Percentiles rank a stretch among this genome's conserved stretches.
Evolutionary conservation across 2,329 filamentous ascomycete genomes (phyloP).

Genomic region (Neofusicoccum sp.): DNA sequence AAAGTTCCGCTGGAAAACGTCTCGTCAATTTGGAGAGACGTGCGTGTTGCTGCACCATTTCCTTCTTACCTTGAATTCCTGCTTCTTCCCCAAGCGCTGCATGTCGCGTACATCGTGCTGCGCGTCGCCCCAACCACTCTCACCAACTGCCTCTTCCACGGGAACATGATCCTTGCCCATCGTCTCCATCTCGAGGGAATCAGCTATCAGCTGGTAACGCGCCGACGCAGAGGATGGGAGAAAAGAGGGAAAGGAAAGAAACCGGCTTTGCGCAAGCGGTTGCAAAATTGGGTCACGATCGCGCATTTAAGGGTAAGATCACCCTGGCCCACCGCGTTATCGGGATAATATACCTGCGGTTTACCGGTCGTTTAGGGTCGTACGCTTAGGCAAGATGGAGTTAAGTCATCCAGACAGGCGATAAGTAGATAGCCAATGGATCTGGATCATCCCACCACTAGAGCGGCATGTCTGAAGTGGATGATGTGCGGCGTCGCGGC

Average conservation of each 20-base stretch:
- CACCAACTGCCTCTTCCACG: background rate
- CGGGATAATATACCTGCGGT: too few species aligned
- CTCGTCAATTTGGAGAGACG: background rate
- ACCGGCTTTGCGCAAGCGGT: too few species aligned
- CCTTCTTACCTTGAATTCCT: slow-evolving; percentile 44
- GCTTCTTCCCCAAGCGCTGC: slow-evolving; percentile 51
- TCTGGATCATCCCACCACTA: too few species aligned
- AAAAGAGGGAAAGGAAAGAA: background rate
- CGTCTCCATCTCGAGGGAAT: background rate
- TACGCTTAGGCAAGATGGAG: too few species aligned
- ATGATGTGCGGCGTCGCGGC: too few species aligned
- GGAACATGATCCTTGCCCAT: background rate
- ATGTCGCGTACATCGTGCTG: slow-evolving; percentile 36
- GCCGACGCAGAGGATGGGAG: background rate
- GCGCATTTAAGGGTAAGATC: too few species aligned
- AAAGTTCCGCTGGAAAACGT: slow-evolving; percentile 44
- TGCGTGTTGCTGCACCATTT: background rate
- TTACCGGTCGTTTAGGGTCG: too few species aligned
- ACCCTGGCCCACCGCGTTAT: too few species aligned
- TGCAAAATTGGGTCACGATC: too few species aligned
- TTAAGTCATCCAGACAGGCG: too few species aligned
- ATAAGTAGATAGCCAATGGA: too few species aligned
- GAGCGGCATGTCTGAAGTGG: too few species aligned
- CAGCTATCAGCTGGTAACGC: background rate
- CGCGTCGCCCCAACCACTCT: slow-evolving; percentile 18